Conservation (phyloP, 306 rosid genomes). For the Bauhinia variegata region DNA sequence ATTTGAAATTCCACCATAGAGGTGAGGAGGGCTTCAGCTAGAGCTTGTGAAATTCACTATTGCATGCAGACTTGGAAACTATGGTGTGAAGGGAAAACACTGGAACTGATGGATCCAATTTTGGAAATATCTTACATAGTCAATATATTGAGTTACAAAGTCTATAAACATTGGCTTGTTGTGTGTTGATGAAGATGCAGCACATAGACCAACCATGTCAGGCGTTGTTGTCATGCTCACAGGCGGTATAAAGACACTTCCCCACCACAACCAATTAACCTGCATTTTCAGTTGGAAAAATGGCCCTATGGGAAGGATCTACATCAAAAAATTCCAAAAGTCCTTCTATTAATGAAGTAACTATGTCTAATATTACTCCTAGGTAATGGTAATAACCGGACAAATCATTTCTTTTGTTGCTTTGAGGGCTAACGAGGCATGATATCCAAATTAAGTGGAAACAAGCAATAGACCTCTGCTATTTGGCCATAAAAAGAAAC, state of each 20-base stretch:
- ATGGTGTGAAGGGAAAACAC: neutral
- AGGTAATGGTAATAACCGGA: too few species aligned
- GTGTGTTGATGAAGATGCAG: conserved; percentile 41
- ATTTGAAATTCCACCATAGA: too few species aligned
- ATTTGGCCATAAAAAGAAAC: too few species aligned
- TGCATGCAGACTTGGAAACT: conserved; percentile 36
- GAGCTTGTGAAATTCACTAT: too few species aligned
- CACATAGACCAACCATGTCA: conserved; percentile 37
- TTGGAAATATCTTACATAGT: neutral
- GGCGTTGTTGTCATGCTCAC: conserved; percentile 21
- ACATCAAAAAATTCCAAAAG: neutral
- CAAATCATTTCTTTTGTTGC: too few species aligned
- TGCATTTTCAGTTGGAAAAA: conserved; percentile 1
- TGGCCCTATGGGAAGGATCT: neutral
- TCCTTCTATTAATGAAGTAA: neutral
- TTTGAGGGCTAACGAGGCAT: too few species aligned
- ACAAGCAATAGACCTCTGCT: too few species aligned
- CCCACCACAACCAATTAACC: conserved; percentile 35
- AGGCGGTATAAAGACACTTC: conserved; percentile 22
- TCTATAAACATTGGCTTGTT: conserved; percentile 36
- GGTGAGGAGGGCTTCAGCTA: too few species aligned
- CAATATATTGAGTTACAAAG: neutral
- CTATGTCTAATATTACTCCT: neutral
- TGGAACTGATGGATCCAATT: too few species aligned
- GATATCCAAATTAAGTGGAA: too few species aligned